Evolutionary conservation across 352 stramenopile species (phyloP), one percentile per base, ranked within the genome.

Genomic region (Globisporangium ultimum): DNA sequence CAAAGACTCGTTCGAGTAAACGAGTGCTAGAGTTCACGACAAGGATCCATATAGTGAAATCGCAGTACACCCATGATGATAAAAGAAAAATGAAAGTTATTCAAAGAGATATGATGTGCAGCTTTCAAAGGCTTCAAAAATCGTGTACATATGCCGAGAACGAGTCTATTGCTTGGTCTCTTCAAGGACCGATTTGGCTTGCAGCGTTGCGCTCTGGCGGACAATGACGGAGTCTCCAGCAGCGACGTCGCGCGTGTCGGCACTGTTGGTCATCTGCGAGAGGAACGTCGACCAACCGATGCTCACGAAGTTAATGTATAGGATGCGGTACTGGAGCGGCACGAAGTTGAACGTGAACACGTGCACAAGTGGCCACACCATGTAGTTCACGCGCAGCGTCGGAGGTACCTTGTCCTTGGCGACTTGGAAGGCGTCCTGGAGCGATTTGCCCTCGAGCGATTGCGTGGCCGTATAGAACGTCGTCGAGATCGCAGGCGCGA

Each of bases 1-100:
- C 28, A 95, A 95, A 54, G 84, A 95, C 56, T 78, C 78, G 17
- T 90, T 89, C 61, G 63, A 87, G 66, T 90, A 58, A 65, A 18
- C 28, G 24, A 61, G n/a, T 20, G 21, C 28, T 36, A 3, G 43
- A 18, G 8, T 8, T 15, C 50, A 46, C 18, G 3, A 34, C n/a
- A 2, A 24, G n/a, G 7, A 32, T 15, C 15, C 40, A 36, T 22
- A 38, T 14, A 32, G 20, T 24, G 28, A 55, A 22, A 47, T 12
- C 4, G 32, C 24, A 53, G 28, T 5, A 36, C 32, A 36, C n/a
- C 12, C 46, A 38, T 24, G 11, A 18, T 24, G 38, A 38, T 7
- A 17, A 15, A 56, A 56, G n/a, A 18, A 20, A 48, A 48, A 57
- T 48, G 48, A 36, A 36, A 6, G 28, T 36, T 36, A 36, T 36